A percentile compares a stretch with the other conserved stretches of the same genome.
Conservation (phyloP, 805 yeast genomes). For the Hanseniaspora singularis region DNA sequence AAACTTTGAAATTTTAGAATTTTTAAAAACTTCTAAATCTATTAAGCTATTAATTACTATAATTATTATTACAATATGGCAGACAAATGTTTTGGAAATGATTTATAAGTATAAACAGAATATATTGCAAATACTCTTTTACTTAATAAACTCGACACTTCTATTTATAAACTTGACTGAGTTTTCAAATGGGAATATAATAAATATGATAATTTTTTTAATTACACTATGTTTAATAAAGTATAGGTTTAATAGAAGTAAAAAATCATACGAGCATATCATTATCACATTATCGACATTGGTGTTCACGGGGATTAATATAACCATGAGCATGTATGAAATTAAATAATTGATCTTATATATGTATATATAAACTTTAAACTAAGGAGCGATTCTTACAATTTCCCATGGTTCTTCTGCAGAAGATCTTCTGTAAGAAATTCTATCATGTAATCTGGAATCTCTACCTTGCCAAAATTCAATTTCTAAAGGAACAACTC, state of each 20-base stretch:
- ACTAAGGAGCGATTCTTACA: conserved; percentile 59
- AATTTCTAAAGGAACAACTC: conserved; percentile 75
- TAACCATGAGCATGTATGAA: neutral
- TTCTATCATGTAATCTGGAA: conserved; percentile 81
- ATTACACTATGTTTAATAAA: neutral
- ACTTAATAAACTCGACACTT: neutral
- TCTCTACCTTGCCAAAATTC: conserved; percentile 98
- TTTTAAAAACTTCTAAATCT: neutral
- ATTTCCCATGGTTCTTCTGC: conserved; percentile 48
- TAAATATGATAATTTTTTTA: neutral
- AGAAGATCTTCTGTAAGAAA: conserved; percentile 51
- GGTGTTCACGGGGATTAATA: neutral
- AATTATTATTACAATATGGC: neutral
- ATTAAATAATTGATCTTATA: too few species aligned
- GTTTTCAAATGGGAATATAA: neutral
- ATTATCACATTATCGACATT: neutral
- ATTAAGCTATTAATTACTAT: neutral
- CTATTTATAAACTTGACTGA: neutral
- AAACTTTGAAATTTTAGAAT: neutral
- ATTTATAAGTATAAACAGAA: neutral
- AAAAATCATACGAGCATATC: neutral
- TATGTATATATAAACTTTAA: conserved; percentile 3
- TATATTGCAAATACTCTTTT: neutral
- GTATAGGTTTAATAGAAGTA: neutral
- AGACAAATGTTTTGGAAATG: neutral